Evolutionary conservation across 2,329 filamentous ascomycete genomes (phyloP).

Genomic region (Fusarium camptoceras): DNA sequence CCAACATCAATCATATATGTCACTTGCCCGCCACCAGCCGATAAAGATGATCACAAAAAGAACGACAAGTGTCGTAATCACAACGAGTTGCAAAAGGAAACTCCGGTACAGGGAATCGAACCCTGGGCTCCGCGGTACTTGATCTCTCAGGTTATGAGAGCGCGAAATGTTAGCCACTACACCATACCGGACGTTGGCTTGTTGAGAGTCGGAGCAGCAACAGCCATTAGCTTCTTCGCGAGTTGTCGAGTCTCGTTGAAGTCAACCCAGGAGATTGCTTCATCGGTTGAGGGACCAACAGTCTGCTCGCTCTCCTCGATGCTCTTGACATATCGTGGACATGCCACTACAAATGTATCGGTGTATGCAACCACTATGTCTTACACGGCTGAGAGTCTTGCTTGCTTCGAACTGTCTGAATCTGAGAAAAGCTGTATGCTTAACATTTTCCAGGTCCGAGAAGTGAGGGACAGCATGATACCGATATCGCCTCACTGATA

Average conservation of each 20-base stretch:
- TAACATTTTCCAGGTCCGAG: background rate
- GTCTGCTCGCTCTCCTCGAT: accelerated
- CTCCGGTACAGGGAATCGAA: too few relatives aligned
- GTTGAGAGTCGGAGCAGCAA: background rate
- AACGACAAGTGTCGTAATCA: background rate
- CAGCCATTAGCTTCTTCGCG: background rate
- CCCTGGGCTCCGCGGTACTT: too few relatives aligned
- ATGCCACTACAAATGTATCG: background rate
- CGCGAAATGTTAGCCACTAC: constrained; percentile 53
- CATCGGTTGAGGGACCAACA: accelerated
- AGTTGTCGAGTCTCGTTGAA: accelerated
- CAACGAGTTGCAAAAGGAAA: background rate
- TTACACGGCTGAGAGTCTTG: background rate
- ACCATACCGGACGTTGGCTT: constrained; percentile 48
- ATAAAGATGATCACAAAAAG: background rate
- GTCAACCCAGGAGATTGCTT: background rate
- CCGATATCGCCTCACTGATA: background rate
- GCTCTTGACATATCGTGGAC: background rate
- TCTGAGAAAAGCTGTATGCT: background rate
- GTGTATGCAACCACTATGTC: background rate
- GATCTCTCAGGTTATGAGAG: constrained; percentile 23
- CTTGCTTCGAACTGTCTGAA: background rate
- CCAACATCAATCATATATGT: too few relatives aligned
- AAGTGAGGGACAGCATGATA: background rate
- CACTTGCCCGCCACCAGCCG: background rate